Percentiles rank a stretch among this genome's conserved stretches.
phyloP scores from a whole-genome alignment of 148 eudicot species.

The Vaccinium myrtillus region DNA sequence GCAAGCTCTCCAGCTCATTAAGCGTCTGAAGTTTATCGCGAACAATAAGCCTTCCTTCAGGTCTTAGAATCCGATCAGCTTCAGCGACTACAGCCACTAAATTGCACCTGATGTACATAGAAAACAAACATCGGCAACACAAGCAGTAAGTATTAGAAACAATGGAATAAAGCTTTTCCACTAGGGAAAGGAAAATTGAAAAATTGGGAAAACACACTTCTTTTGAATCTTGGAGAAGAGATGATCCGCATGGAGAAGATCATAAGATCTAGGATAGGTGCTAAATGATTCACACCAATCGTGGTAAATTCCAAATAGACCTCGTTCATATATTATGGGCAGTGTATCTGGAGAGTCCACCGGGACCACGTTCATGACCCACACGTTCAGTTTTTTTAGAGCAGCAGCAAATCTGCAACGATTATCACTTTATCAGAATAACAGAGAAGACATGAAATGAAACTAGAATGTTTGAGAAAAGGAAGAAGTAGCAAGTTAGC shows the following conservation, averaged over 20 bases:
- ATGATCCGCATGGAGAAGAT: constrained; percentile 69
- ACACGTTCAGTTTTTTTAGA: constrained; percentile 46
- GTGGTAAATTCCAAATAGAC: constrained; percentile 64
- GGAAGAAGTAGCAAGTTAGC: background rate
- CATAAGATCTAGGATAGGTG: constrained; percentile 65
- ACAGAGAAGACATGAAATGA: background rate
- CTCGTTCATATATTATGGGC: constrained; percentile 63
- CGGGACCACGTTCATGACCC: constrained; percentile 67
- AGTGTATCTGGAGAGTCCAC: constrained; percentile 60
- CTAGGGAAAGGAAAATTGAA: background rate
- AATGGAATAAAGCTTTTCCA: background rate
- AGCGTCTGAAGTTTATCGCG: constrained; percentile 41
- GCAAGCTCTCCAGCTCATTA: constrained; percentile 40
- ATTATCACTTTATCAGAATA: constrained; percentile 8
- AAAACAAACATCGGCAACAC: background rate
- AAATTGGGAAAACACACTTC: constrained; percentile 31
- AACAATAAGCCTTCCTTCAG: constrained; percentile 52
- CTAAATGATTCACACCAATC: constrained; percentile 76
- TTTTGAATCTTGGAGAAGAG: constrained; percentile 57
- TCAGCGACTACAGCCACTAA: constrained; percentile 45
- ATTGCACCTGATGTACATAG: constrained; percentile 34
- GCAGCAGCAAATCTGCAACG: constrained; percentile 68
- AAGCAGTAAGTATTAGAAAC: background rate
- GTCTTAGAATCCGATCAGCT: constrained; percentile 55
- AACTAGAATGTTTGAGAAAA: background rate